These are phyloP conservation scores for Neocatenulostroma microsporum DNA, from an alignment of 2,329 filamentous ascomycete genomes.

Conservation along the genomic window DNA sequence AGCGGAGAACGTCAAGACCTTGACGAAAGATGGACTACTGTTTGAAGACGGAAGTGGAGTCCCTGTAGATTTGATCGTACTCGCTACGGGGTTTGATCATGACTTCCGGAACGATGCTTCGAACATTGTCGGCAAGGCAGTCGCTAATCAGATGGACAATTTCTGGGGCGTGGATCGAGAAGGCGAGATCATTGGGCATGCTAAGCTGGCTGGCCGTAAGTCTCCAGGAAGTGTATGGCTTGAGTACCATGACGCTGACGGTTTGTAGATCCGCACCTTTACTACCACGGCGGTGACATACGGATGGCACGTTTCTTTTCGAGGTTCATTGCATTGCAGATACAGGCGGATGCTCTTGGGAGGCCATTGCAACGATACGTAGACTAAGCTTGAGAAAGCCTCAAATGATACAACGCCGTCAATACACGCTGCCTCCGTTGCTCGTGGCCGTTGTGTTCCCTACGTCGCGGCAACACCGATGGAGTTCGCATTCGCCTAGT, in stretches of 20 bases:
- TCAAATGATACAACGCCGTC: too few relatives aligned
- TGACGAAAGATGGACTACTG: slow-evolving; percentile 34
- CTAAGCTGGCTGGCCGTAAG: slow-evolving; percentile 33
- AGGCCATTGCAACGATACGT: slow-evolving; percentile 5
- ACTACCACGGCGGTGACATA: slow-evolving; percentile 40
- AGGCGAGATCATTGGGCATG: slow-evolving; percentile 41
- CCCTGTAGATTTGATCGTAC: slow-evolving; percentile 41
- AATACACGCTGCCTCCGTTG: too few relatives aligned
- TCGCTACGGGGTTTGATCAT: slow-evolving; percentile 40
- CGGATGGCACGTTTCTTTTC: slow-evolving; percentile 42
- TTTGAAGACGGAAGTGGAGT: slow-evolving; percentile 39
- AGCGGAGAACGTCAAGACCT: slow-evolving; percentile 30
- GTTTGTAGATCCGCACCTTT: slow-evolving; percentile 32
- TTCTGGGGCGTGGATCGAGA: slow-evolving; percentile 42
- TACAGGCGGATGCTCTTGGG: slow-evolving; percentile 33
- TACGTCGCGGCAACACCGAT: too few relatives aligned
- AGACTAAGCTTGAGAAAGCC: too few relatives aligned
- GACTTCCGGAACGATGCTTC: slow-evolving; percentile 36
- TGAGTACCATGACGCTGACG: slow-evolving; percentile 13
- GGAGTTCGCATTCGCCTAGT: too few relatives aligned
- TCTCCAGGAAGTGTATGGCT: slow-evolving; percentile 6
- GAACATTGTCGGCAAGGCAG: slow-evolving; percentile 34
- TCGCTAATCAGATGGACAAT: slow-evolving; percentile 36
- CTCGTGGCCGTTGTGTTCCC: too few relatives aligned
- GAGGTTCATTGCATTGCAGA: slow-evolving; percentile 40